Base-by-base conservation (phyloP, 345 rosid species). In the Boechera stricta region DNA sequence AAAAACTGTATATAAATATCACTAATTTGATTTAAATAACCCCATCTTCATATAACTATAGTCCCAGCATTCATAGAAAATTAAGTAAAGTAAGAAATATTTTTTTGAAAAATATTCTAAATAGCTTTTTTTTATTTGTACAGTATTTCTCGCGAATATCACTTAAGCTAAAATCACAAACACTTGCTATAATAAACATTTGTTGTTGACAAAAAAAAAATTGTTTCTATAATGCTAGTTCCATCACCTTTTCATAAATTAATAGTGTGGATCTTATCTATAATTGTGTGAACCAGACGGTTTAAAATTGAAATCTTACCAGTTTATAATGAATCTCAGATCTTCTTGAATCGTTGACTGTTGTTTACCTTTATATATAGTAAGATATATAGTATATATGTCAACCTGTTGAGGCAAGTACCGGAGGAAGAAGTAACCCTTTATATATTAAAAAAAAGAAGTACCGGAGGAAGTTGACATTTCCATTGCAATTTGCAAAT, bases 301-400 rank as follows among this genome's bases (percentile, higher is more conserved):
- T 11, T 54, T 54, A 11, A 6, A 54, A 54, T 5, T 11, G 15
- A 28, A 54, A 53, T 24, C 32, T 53, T n/a, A 16, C 44, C 15
- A n/a, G 41, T 36, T 38, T 54, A 10, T 39, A 24, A 7, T 6
- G 53, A 5, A 57, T 4, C 5, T 33, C 60, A 48, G 12, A 26
- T 7, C 42, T 61, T 49, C 48, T 15, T 61, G 59, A 29, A 49
- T 72, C 45, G 36, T 72, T 72, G 49, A 59, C 45, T 59, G 21
- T 10, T 59, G n/a, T 35, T 62, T 68, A 53, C 52, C 29, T 33
- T 58, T 58, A 71, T 7, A 71, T 15, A 71, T 15, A 28, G 24
- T 57, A 31, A 59, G 13, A 18, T 6, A 47, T 41, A 44, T 45
- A 45, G 7, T 13, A 51, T 47, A 36, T 49, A 36, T 2, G 76